phyloP scores from a whole-genome alignment of 106 monocot genomes.

The Vanilla planifolia region DNA sequence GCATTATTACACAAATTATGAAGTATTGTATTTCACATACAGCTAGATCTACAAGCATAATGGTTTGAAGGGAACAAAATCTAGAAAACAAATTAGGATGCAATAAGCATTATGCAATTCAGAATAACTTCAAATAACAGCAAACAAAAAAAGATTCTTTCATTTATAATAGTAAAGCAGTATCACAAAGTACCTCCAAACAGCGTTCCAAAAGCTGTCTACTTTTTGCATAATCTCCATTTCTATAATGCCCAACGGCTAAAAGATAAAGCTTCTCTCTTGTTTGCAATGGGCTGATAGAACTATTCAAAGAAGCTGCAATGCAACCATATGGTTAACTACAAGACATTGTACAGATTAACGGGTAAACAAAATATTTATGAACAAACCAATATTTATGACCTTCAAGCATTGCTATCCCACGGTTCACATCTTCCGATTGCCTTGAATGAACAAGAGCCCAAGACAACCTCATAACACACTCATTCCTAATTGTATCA shows the following conservation, averaged over 20 bases:
- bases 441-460: conserved; percentile 94
- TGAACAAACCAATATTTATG: not conserved
- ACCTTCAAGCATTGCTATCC: conserved; percentile 97
- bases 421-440: conserved; percentile 88
- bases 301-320: conserved; percentile 64
- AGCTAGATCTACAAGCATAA: too few relatives aligned
- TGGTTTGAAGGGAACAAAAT: not conserved
- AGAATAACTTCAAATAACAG: too few relatives aligned
- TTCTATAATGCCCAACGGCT: conserved; percentile 86
- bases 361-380: not conserved
- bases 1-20: too few relatives aligned
- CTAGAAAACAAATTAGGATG: not conserved
- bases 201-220: conserved; percentile 69
- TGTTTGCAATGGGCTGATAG: conserved; percentile 60
- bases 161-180: not conserved
- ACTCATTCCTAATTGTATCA: conserved; percentile 62
- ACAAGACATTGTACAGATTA: too few relatives aligned
- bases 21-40: too few relatives aligned
- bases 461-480: conserved; percentile 94
- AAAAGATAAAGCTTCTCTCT: conserved; percentile 86
- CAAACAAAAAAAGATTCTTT: not conserved
- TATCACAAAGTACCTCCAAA: conserved; percentile 55
- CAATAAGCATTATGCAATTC: too few relatives aligned
- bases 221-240: conserved; percentile 76
- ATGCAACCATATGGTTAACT: not conserved